These are phyloP conservation scores for Cystobasidium slooffiae DNA, from an alignment of 1,284 basidiomycete genomes.

Conservation along the genomic window DNA sequence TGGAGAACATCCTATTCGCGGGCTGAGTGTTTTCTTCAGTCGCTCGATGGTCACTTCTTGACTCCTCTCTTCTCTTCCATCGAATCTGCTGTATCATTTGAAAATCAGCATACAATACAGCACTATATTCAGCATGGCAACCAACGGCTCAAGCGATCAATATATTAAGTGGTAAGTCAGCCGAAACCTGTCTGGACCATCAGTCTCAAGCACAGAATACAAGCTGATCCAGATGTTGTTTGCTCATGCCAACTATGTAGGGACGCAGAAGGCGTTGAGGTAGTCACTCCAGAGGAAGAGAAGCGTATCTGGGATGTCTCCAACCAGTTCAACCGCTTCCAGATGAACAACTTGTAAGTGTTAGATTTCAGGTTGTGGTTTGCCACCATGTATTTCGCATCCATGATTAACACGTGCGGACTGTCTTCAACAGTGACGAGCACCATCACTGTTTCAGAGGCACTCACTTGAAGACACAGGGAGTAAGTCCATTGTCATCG, in stretches of 20 bases:
- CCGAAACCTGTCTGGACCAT: not conserved
- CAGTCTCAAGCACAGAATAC: not conserved
- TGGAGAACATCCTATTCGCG: not conserved
- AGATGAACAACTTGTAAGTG: conserved; percentile 48
- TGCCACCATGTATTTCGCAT: not conserved
- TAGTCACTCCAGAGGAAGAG: conserved; percentile 50
- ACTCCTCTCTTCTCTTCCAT: not conserved
- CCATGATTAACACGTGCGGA: conserved; percentile 46
- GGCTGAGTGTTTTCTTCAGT: not conserved
- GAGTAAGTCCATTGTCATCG: conserved; percentile 5
- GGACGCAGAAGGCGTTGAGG: conserved; percentile 50
- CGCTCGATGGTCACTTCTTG: not conserved
- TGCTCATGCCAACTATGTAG: conserved; percentile 39
- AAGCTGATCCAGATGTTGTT: not conserved
- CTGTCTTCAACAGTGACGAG: conserved; percentile 22
- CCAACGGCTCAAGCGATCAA: conserved; percentile 9
- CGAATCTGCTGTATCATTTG: not conserved
- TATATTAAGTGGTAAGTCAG: conserved; percentile 32
- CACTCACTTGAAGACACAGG: conserved; percentile 42
- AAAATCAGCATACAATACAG: not conserved
- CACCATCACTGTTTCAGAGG: conserved; percentile 42
- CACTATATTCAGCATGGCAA: not conserved
- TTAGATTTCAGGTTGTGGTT: conserved; percentile 1
- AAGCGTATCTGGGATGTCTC: conserved; percentile 50
- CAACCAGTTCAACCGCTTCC: conserved; percentile 51